Evolutionary conservation across 2,329 filamentous ascomycete species (phyloP).

Genomic region (Pezicula rhizophila): DNA sequence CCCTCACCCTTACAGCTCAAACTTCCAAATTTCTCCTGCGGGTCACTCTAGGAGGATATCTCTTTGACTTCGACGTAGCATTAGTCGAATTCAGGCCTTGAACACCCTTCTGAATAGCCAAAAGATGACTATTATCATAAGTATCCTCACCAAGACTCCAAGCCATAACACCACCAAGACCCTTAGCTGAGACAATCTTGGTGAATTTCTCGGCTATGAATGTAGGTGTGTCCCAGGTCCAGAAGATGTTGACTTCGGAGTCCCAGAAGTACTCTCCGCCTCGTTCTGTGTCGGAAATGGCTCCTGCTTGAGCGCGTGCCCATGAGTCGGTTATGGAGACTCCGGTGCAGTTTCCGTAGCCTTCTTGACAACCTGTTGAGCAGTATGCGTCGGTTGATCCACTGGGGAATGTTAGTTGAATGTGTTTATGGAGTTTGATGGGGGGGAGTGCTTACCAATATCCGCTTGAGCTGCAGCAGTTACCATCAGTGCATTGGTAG

Average conservation of each 20-base stretch:
- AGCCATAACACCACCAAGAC: slow-evolving; percentile 64
- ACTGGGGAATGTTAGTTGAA: not conserved
- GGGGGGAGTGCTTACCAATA: not conserved
- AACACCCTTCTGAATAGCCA: slow-evolving; percentile 28
- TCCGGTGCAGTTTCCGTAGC: not conserved
- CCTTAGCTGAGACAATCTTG: slow-evolving; percentile 46
- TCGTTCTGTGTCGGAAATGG: not conserved
- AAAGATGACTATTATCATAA: slow-evolving; percentile 34
- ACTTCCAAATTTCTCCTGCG: too few species aligned
- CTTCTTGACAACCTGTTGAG: not conserved
- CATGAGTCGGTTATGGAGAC: not conserved
- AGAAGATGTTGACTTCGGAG: slow-evolving; percentile 50
- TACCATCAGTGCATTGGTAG: not conserved
- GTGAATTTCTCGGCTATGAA: slow-evolving; percentile 56
- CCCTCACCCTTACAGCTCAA: too few species aligned
- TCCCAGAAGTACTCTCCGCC: slow-evolving; percentile 68
- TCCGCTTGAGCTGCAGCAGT: not conserved
- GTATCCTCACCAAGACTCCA: slow-evolving; percentile 66
- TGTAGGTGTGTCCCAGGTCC: slow-evolving; percentile 63
- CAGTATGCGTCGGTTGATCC: not conserved
- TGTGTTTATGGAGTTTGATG: not conserved
- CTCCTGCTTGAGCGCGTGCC: not conserved
- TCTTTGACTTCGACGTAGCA: not conserved
- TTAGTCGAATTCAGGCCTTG: too few species aligned
- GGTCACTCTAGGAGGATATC: not conserved